A percentile compares a stretch with the other conserved stretches of the same genome.
phyloP scores from a whole-genome alignment of 2,329 filamentous ascomycete genomes.

The Didymella keratinophila region DNA sequence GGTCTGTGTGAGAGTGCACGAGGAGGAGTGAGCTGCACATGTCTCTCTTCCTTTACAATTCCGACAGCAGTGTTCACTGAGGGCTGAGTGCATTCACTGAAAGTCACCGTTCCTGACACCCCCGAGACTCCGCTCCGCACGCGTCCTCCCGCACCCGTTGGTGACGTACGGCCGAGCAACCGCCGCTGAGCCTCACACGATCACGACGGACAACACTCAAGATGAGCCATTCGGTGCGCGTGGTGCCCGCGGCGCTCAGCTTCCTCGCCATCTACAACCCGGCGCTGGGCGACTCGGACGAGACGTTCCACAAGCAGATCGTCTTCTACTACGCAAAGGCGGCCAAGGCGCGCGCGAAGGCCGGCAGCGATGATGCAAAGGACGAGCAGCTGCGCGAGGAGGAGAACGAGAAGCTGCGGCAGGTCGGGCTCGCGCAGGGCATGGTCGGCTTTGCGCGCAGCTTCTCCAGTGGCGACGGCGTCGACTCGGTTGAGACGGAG shows the following conservation, averaged over 20 bases:
- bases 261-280: conserved; percentile 97
- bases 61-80: too few species aligned
- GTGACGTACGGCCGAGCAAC: background rate
- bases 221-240: conserved; percentile 34
- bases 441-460: conserved; percentile 86
- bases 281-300: conserved; percentile 74
- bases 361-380: conserved; percentile 46
- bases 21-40: too few species aligned
- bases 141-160: background rate
- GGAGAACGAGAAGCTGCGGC: conserved; percentile 84
- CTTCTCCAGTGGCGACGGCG: conserved; percentile 78
- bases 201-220: background rate
- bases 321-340: conserved; percentile 83
- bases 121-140: background rate
- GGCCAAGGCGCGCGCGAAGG: conserved; percentile 41
- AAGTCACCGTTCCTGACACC: too few species aligned
- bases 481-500: conserved; percentile 91
- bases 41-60: too few species aligned
- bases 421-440: conserved; percentile 95
- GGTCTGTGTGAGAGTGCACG: background rate
- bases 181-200: background rate
- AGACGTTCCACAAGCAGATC: conserved; percentile 80
- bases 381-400: conserved; percentile 63
- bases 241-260: conserved; percentile 82
- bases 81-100: too few species aligned